Base-by-base conservation (phyloP, 305 asterid species). In the Fraxinus sp. region DNA sequence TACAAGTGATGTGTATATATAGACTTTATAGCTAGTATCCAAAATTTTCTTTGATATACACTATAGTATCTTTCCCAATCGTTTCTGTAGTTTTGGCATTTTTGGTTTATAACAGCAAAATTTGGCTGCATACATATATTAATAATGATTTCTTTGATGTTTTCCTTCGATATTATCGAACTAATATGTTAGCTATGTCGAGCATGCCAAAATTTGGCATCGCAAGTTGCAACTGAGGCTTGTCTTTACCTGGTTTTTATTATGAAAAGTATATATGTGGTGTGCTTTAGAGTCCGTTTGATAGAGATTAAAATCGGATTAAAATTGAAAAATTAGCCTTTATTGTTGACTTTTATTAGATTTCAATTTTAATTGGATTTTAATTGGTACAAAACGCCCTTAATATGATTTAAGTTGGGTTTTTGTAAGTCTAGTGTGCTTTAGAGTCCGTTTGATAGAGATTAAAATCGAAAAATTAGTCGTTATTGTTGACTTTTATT, bases 111-210 rank as follows among this genome's bases (percentile, higher is more conserved):
- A 30, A 70, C 41, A 32, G 14, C 5, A 11, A 66, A 22, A 14
- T 14, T 32, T 41, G 24, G 76, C 44, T 30, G 22, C 11, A 14
- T 13, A 13, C 4, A 70, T 32, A 24, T 22, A 28, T 13, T 0
- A 4, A 70, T 70, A 70, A 70, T 32, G 30, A 70, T 13, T 70
- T 70, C 18, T 13, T 14, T 30, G 41, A 70, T 70, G 37, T 32
- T 70, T 70, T 70, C 44, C 76, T 70, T 70, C 30, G 41, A 14
- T 70, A 70, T 70, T 5, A 70, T 70, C 76, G 76, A 70, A 30
- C 11, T 30, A 18, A 14, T 1, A 14, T 3, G 20, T 30, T 14
- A 70, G 41, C 76, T 10, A 30, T 70, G 44, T 28, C 41, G 76
- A 13, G 76, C 14, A 11, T 64, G 35, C 35, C 73, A 64, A 64